Percentiles rank a stretch among this genome's conserved stretches.
phyloP scores from a whole-genome alignment of 768 basidiomycete species.

The Lentinula edodes region DNA sequence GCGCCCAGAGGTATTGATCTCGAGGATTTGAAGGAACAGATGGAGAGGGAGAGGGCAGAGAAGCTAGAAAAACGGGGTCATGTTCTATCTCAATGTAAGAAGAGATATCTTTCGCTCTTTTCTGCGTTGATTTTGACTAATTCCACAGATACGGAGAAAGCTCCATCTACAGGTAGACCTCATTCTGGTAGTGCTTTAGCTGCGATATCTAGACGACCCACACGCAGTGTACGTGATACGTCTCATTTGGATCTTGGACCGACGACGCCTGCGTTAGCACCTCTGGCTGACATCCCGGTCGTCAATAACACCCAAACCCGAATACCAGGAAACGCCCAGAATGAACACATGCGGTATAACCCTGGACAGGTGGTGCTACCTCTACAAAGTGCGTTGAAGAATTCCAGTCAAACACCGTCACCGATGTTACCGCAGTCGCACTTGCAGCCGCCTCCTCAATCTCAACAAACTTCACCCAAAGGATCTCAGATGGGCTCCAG shows the following conservation, averaged over 20 bases:
- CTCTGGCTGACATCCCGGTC: background rate
- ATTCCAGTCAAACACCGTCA: constrained; percentile 44
- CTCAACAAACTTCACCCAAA: background rate
- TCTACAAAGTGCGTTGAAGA: constrained; percentile 58
- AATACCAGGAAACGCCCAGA: no score
- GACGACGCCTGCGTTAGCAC: background rate
- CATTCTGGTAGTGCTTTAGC: background rate
- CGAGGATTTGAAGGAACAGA: constrained; percentile 21
- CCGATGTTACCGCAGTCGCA: constrained; percentile 24
- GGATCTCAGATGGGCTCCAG: background rate
- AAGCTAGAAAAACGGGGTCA: background rate
- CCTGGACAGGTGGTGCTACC: constrained; percentile 38
- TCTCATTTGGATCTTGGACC: background rate
- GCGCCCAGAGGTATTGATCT: constrained; percentile 41
- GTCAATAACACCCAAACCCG: background rate
- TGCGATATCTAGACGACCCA: background rate
- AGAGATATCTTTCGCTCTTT: background rate
- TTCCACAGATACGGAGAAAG: background rate
- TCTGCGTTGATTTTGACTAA: background rate
- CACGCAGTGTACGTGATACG: no score
- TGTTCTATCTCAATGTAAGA: background rate
- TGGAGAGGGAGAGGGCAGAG: background rate
- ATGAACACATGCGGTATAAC: background rate
- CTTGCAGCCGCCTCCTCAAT: no score
- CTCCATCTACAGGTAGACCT: background rate